Evolutionary conservation across 495 filamentous ascomycete genomes (phyloP).

Genomic region (Talaromyces stipitatus): DNA sequence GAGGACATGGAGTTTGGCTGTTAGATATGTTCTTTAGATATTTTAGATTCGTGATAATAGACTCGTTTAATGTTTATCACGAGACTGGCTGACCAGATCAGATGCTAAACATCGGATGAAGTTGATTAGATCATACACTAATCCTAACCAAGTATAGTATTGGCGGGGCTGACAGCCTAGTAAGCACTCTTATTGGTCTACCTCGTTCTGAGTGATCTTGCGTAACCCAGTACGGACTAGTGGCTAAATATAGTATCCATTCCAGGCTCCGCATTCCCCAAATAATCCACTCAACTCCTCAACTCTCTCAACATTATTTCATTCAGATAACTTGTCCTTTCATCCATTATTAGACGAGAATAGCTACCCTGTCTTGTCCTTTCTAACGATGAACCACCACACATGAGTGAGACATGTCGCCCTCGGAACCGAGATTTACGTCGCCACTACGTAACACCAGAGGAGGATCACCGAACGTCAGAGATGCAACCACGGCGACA

Average conservation of each 20-base stretch:
- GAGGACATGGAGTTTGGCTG: not conserved
- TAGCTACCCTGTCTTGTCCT: not conserved
- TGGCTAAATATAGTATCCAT: not conserved
- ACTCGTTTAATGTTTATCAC: too few relatives aligned
- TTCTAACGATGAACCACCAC: not conserved
- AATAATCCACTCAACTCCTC: not conserved
- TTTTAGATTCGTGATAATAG: not conserved
- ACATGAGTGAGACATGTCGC: not conserved
- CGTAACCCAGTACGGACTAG: not conserved
- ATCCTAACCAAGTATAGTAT: not conserved
- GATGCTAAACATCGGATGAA: not conserved
- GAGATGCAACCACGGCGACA: not conserved
- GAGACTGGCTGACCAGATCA: not conserved
- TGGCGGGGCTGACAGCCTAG: not conserved
- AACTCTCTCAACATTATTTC: not conserved
- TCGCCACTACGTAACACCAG: conserved; percentile 4
- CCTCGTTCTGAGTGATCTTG: not conserved
- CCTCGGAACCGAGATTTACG: not conserved
- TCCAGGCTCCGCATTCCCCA: not conserved
- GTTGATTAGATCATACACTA: not conserved
- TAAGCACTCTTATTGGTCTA: not conserved
- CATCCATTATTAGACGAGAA: not conserved
- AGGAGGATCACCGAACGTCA: not conserved
- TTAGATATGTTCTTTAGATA: not conserved
- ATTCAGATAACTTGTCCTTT: not conserved